Evolutionary conservation across 1,284 basidiomycete species (phyloP), one percentile per base, ranked within the genome.

Genomic region (Sphaerobolus stellatus): DNA sequence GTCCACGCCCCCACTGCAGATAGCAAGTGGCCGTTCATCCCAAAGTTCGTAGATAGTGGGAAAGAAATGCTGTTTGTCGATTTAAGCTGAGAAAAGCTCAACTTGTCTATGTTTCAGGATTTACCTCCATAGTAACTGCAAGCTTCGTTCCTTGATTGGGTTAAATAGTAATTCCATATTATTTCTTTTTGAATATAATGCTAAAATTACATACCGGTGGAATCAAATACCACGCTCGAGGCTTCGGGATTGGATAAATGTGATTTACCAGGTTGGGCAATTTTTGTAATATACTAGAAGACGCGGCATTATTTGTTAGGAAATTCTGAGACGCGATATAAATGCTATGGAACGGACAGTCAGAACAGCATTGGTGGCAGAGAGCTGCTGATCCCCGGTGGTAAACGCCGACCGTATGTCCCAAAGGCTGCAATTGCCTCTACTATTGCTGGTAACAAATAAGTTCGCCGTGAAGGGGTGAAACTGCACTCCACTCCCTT

Each of bases 341-440:
- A 43, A 18, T 18, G 18, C 22, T 43, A 22, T 43, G 6, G 11
- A 18, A 43, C 22, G 28, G 20, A 43, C 6, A n/a, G 18, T 6
- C 18, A 36, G 18, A 36, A 36, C 33, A 11, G 22, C 4, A 43
- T 27, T 43, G 22, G 3, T 13, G 28, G 41, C 4, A 43, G 41
- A 14, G 22, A 14, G 41, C 41, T 43, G 13, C 5, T 65, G 67
- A 22, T 64, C 67, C 18, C 67, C 60, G 29, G 81, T 74, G 16
- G 82, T 83, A 66, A 90, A 90, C 0, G 84, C 80, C 82, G 88
- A 89, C n/a, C 88, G 75, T n/a, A 73, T 70, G 64, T 91, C 88
- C n/a, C 85, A 78, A 53, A 91, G 76, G 58, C 77, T 81, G 2
- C 89, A 79, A 20, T 71, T 67, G 1, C 86, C 86, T 8, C 64